phyloP scores from a whole-genome alignment of 2,329 filamentous ascomycete genomes.

The Biscogniauxia sp. region DNA sequence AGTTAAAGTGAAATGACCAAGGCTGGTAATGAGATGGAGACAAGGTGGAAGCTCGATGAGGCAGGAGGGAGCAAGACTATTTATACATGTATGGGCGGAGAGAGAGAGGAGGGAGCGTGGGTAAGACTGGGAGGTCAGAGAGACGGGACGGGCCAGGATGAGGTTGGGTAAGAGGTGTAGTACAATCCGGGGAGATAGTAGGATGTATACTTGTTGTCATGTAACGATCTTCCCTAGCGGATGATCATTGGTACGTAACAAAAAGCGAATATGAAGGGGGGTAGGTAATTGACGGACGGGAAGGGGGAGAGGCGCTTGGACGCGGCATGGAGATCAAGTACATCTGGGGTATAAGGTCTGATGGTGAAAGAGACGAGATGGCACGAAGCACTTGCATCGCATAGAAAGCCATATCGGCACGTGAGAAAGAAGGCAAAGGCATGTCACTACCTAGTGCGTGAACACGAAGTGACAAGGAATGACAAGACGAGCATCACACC shows the following conservation, averaged over 20 bases:
- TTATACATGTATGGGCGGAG: not conserved
- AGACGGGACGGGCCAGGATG: not conserved
- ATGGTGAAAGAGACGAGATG: conserved; percentile 10
- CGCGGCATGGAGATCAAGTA: conserved; percentile 4
- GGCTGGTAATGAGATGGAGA: not conserved
- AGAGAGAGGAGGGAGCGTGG: not conserved
- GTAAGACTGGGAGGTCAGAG: not conserved
- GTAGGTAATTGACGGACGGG: conserved; percentile 3
- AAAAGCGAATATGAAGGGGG: not conserved
- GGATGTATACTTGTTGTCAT: not conserved
- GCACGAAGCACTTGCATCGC: conserved; percentile 10
- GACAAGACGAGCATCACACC: conserved; percentile 15
- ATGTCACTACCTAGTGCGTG: not conserved
- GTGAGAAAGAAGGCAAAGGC: not conserved
- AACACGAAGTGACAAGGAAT: conserved; percentile 13
- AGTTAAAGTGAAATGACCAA: not conserved
- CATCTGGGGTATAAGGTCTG: not conserved
- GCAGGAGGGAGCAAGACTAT: not conserved
- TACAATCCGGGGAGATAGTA: not conserved
- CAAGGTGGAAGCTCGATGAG: not conserved
- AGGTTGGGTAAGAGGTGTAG: not conserved
- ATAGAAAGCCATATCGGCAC: conserved; percentile 7
- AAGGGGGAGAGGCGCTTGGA: conserved; percentile 3
- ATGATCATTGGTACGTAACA: conserved; percentile 6
- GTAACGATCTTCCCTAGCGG: not conserved